Conservation (phyloP, 169 alveolate genomes). For the Cyclospora cayetanensis region DNA sequence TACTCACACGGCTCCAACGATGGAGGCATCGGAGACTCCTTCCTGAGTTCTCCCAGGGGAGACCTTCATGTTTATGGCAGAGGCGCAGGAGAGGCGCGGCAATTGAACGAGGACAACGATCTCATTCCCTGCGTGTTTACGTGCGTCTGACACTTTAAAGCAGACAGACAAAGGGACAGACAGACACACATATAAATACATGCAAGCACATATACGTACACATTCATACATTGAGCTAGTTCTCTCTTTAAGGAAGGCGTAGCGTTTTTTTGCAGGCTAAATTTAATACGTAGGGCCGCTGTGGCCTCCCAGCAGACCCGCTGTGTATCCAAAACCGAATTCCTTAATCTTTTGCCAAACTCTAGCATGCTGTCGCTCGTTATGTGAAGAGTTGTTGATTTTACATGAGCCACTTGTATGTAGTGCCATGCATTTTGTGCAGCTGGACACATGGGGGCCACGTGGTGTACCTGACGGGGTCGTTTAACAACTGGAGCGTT, state of each 20-base stretch:
- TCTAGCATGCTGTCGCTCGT: neutral
- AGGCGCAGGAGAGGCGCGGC: neutral
- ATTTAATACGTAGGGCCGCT: too few species aligned
- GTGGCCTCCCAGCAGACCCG: too few species aligned
- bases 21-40: neutral
- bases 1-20: neutral
- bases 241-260: neutral
- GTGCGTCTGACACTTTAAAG: neutral
- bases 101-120: neutral
- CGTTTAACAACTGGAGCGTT: constrained; percentile 67
- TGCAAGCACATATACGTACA: neutral
- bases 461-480: constrained; percentile 53
- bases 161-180: neutral
- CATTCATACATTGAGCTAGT: too few species aligned
- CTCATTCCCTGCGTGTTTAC: constrained; percentile 13
- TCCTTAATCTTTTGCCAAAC: neutral
- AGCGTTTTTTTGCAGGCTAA: too few species aligned
- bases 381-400: neutral
- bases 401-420: neutral
- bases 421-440: neutral
- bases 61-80: neutral
- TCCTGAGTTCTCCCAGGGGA: neutral
- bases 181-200: neutral
- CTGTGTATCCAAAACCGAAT: neutral
- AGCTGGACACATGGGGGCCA: constrained; percentile 74